Base-by-base conservation (phyloP, 305 asterid species). In the Vinca major region DNA sequence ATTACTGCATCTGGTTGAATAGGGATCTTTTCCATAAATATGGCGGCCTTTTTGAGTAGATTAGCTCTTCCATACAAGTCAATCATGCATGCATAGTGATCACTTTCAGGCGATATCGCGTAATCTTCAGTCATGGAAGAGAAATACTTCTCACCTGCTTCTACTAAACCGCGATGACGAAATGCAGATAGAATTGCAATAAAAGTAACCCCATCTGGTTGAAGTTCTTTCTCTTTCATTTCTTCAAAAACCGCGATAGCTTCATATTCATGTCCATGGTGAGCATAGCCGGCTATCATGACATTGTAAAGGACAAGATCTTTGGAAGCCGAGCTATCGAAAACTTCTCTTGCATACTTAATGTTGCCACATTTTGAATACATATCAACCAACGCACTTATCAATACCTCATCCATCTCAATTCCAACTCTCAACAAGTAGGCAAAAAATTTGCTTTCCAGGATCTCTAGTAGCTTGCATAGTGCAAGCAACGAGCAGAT, bases 41-140 rank as follows among this genome's bases (percentile, higher is more conserved):
- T 68, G 17, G 77, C 71, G 3, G 95, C 96, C 80, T 90, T 88
- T 17, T 84, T 86, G 13, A 90, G 81, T 49, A 81, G 84, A 66
- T 90, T 85, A 9, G 96, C 88, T 85, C 96, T 81, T 70, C 95
- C 96, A 52, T 88, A 92, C 79, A 92, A 81, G 75, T 92, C 98
- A 14, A 92, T 87, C 97, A 90, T 90, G 65, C 98, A 88, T 0
- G 98, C 92, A 69, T 89, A 92, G 72, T 92, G 98, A 55, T 92
- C 93, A 19, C 70, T 81, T 71, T 86, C 91, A 7, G 96, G 96
- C 20, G 75, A 37, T 69, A 92, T 77, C 20, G 49, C 80, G 51
- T 88, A 87, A 36, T 83, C 85, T 77, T 76, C 74, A 43, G 73
- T 75, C 96, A 92, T 92, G 14, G 88, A 80, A 1, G 62, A 63